Conservation (phyloP, 2,329 filamentous ascomycete genomes). For the Paraphaeosphaeria minitans region DNA sequence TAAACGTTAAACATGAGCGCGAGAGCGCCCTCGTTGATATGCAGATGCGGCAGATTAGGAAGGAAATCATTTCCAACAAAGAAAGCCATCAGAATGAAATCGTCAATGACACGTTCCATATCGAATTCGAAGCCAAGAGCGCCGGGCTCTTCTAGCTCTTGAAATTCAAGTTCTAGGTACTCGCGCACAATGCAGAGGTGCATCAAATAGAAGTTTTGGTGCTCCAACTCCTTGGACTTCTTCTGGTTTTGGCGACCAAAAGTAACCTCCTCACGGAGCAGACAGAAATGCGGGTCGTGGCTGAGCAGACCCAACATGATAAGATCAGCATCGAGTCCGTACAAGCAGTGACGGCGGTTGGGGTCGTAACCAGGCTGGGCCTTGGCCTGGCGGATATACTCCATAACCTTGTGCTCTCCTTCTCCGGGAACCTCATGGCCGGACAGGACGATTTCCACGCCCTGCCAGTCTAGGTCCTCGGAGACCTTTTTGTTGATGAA, state of each 20-base stretch:
- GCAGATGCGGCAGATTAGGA: conserved; percentile 91
- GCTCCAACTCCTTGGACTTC: conserved; percentile 95
- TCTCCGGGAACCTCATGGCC: conserved; percentile 98
- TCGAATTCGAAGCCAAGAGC: conserved; percentile 80
- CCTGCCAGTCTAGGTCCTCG: conserved; percentile 96
- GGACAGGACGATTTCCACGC: conserved; percentile 92
- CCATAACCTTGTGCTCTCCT: conserved; percentile 99
- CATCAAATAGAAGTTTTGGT: conserved; percentile 98
- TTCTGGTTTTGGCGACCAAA: conserved; percentile 87
- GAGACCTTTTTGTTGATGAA: conserved; percentile 99
- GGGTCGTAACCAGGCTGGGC: conserved; percentile 90
- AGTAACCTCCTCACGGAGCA: conserved; percentile 95
- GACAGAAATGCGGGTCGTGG: conserved; percentile 97
- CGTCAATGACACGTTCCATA: conserved; percentile 95
- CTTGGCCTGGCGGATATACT: conserved; percentile 97
- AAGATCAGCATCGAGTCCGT: conserved; percentile 94
- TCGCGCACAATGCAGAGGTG: conserved; percentile 97
- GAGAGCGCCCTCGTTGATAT: conserved; percentile 97
- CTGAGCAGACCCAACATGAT: conserved; percentile 98
- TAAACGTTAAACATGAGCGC: conserved; percentile 98
- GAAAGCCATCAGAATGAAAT: conserved; percentile 99
- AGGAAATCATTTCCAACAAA: conserved; percentile 99
- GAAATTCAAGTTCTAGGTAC: conserved; percentile 95
- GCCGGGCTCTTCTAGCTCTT: conserved; percentile 80
- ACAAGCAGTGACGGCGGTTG: conserved; percentile 94